Evolutionary conservation across 352 stramenopile genomes (phyloP), one percentile per base, ranked within the genome.

Genomic region (Phytophthora europaea): DNA sequence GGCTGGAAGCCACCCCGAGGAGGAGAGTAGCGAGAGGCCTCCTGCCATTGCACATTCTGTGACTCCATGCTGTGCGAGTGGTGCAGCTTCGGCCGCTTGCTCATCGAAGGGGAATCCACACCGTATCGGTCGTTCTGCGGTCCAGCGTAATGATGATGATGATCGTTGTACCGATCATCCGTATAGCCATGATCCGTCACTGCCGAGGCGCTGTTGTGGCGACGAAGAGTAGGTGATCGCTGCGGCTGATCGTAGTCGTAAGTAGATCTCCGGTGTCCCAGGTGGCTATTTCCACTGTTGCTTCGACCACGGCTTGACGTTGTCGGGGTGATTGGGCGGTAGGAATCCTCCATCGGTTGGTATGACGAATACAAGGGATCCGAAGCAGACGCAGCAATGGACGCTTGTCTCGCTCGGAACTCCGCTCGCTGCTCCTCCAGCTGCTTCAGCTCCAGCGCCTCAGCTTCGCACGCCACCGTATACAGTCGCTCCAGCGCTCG

Each of bases 11-110:
- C 66, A 55, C 55, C 55, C 48, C 60, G 73, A 47, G 58, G 69
- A 22, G 69, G 56, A 12, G 78, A 81, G 75, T 68, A 80, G 45
- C 33, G 72, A 75, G 65, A 71, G 50, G 43, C 69, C 59, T 78
- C 77, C 9, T 65, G 75, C 73, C 75, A 81, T 47, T 84, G 71
- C 22, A 79, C 72, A 54, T 89, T 82, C 33, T 85, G 78, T 0
- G 73, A 73, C 36, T 85, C 85, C 67, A 88, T 71, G 54, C 83
- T 92, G 63, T 92, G 84, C 51, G 85, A 80, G 43, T 94, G 87
- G 45, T 88, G 66, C 31, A 94, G 73, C 67, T 89, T 89, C 5
- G 82, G 70, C 8, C 87, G 79, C 75, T 94, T 94, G 45, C 53
- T 78, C 23, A 55, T 78, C 33, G 67, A 76, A 34, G 75, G 68